Conservation (phyloP, 2,329 filamentous ascomycete species). For the Alternaria longipes region DNA sequence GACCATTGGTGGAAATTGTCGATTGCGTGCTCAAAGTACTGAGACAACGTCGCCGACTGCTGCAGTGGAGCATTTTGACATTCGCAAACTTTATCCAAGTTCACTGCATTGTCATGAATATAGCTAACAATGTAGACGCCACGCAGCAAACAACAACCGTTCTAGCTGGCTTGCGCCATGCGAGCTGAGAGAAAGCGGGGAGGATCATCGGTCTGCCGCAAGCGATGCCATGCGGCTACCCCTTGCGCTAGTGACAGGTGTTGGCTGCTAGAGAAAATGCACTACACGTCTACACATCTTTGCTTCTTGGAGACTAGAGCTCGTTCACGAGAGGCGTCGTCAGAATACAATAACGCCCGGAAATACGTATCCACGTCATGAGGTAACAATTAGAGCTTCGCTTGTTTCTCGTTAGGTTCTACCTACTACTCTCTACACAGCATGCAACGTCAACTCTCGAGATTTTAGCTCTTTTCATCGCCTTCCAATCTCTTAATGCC, state of each 20-base stretch:
- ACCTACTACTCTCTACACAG: neutral
- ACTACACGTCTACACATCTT: constrained; percentile 5
- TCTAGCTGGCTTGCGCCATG: neutral
- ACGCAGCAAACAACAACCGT: constrained; percentile 3
- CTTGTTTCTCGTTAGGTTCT: neutral
- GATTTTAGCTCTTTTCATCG: neutral
- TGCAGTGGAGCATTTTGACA: neutral
- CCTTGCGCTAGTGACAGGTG: constrained; percentile 12
- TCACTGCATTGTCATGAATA: neutral
- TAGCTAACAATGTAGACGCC: neutral
- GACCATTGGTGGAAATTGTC: neutral
- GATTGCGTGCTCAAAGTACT: neutral
- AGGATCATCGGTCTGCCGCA: neutral
- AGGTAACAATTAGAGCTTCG: neutral
- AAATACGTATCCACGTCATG: neutral
- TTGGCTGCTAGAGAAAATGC: constrained; percentile 7
- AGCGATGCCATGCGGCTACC: constrained; percentile 11
- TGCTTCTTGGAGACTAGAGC: constrained; percentile 1
- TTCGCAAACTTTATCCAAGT: neutral
- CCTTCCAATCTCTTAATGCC: constrained; percentile 17
- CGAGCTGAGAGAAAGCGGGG: neutral
- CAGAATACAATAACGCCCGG: neutral
- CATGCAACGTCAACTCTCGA: neutral
- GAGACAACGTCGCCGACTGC: neutral
- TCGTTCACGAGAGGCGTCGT: neutral